Conservation (phyloP, 73 alveolate genomes). For the Stentor roeselii region DNA sequence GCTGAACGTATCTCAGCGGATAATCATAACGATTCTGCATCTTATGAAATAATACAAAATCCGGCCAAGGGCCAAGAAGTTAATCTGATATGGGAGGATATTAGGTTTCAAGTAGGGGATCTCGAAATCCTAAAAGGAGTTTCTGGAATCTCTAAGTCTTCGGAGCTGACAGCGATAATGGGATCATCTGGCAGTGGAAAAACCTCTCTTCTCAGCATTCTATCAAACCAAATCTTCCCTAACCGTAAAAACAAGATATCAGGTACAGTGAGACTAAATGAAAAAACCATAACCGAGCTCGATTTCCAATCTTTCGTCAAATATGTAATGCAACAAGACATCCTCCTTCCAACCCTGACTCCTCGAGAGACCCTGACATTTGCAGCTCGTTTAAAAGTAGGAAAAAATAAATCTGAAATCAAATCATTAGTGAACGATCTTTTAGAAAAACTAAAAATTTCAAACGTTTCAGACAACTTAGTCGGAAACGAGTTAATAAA, state of each 20-base stretch:
- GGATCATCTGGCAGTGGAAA: conserved; percentile 48
- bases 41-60: too few relatives aligned
- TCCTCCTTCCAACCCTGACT: not conserved
- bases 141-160: conserved; percentile 38
- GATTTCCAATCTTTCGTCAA: not conserved
- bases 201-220: conserved; percentile 33
- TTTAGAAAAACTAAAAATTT: not conserved
- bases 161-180: conserved; percentile 33
- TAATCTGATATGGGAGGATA: not conserved
- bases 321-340: not conserved
- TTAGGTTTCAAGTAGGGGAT: not conserved
- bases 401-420: not conserved
- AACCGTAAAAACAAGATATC: not conserved
- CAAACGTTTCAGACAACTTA: not conserved
- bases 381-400: not conserved
- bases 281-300: too few relatives aligned
- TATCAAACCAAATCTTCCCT: conserved; percentile 2
- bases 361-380: not conserved
- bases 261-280: not conserved
- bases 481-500: not conserved
- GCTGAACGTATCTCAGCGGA: not conserved
- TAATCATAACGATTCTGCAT: too few relatives aligned
- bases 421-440: not conserved
- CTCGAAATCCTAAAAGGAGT: conserved; percentile 39
- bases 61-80: too few relatives aligned